phyloP scores from a whole-genome alignment of 2,329 filamentous ascomycete species.

The Colletotrichum chrysophilum region DNA sequence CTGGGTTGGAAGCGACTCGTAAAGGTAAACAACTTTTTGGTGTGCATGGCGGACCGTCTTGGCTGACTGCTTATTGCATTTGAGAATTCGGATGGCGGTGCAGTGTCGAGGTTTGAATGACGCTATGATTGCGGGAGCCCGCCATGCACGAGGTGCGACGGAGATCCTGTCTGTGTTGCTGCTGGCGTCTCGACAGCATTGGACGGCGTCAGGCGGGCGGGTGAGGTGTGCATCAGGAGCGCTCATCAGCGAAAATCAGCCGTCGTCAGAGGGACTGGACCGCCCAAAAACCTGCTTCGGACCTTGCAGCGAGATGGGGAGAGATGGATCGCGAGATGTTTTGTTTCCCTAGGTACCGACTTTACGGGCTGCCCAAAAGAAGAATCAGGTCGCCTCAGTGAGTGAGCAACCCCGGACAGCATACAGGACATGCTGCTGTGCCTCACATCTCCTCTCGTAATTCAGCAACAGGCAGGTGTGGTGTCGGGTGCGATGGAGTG shows the following conservation, averaged over 20 bases:
- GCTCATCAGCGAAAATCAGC: neutral
- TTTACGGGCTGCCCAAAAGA: neutral
- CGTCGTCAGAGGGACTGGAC: neutral
- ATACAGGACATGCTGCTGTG: neutral
- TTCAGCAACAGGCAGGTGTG: neutral
- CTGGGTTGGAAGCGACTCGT: neutral
- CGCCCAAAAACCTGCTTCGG: neutral
- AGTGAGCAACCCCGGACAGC: neutral
- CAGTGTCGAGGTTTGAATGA: neutral
- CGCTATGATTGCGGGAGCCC: constrained; percentile 17
- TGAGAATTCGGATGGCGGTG: constrained; percentile 5
- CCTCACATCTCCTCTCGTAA: neutral
- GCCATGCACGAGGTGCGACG: neutral
- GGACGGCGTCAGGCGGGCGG: neutral
- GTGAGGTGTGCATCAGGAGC: neutral
- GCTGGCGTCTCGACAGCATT: neutral
- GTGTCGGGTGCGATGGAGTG: neutral
- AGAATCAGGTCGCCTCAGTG: neutral
- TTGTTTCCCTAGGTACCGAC: neutral
- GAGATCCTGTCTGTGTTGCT: constrained; percentile 8
- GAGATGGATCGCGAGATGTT: neutral
- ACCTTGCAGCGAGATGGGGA: neutral
- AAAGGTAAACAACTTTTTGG: neutral
- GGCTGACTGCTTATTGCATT: neutral
- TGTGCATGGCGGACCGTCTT: neutral